Percentiles rank a stretch among this genome's conserved stretches.
Conservation (phyloP, 306 rosid genomes). For the Dryas octopetala region DNA sequence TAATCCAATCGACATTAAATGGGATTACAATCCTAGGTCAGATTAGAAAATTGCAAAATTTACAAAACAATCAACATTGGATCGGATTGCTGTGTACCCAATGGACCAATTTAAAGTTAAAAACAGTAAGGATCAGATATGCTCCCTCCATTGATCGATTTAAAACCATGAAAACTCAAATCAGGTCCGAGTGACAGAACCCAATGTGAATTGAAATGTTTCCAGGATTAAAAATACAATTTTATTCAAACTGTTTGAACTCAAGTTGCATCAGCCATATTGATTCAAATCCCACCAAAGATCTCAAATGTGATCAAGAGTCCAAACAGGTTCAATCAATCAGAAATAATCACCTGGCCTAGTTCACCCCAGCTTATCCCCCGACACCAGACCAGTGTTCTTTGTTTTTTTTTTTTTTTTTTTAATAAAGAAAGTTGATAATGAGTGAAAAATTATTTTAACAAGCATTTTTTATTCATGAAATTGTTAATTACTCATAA, state of each 20-base stretch:
- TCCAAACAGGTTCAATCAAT: background rate
- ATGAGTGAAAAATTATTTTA: background rate
- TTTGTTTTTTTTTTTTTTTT: background rate
- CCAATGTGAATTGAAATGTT: background rate
- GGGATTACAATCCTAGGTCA: too few relatives aligned
- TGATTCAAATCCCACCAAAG: background rate
- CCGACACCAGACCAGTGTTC: background rate
- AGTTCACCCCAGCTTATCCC: background rate
- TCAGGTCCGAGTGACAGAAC: background rate
- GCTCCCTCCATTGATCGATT: background rate
- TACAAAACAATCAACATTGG: too few relatives aligned
- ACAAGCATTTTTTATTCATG: background rate
- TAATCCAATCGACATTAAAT: too few relatives aligned
- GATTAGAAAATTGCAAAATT: too few relatives aligned
- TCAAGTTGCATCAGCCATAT: background rate
- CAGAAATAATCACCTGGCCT: background rate
- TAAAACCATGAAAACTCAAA: background rate
- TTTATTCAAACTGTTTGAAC: background rate
- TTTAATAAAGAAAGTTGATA: background rate
- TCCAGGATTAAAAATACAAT: background rate
- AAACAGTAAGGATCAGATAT: background rate
- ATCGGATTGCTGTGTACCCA: background rate
- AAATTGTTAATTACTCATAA: background rate
- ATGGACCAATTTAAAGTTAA: background rate
- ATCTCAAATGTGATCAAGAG: background rate